Evolutionary conservation across 1,284 basidiomycete species (phyloP).

Genomic region (Ceratobasidium sp.): DNA sequence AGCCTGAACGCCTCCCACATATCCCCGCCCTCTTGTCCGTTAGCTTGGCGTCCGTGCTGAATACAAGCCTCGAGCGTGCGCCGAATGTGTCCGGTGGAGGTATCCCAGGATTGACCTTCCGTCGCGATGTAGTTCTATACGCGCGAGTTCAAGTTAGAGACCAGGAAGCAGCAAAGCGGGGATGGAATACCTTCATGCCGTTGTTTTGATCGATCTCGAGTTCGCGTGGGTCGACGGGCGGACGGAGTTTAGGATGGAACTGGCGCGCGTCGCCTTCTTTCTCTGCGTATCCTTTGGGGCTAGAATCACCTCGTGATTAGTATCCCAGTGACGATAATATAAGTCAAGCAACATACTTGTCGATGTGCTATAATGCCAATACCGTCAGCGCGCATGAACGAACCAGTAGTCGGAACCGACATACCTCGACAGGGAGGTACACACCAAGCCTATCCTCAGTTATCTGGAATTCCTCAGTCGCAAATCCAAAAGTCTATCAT

Average conservation of each 20-base stretch:
- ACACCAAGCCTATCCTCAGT: constrained; percentile 85
- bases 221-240: constrained; percentile 75
- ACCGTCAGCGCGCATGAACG: neutral
- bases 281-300: constrained; percentile 72
- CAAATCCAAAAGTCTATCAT: constrained; percentile 71
- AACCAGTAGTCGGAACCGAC: neutral
- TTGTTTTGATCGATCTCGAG: constrained; percentile 82
- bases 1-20: constrained; percentile 77
- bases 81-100: constrained; percentile 79
- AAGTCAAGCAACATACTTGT: constrained; percentile 17
- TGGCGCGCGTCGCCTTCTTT: constrained; percentile 76
- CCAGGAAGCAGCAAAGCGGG: no score
- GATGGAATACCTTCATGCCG: constrained; percentile 75
- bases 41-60: constrained; percentile 65
- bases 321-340: neutral
- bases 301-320: constrained; percentile 18
- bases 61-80: constrained; percentile 73
- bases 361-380: constrained; percentile 26
- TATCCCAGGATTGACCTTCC: constrained; percentile 77
- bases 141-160: no score
- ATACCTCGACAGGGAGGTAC: constrained; percentile 70
- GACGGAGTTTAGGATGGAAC: constrained; percentile 75
- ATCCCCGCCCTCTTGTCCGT: constrained; percentile 65
- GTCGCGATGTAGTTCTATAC: constrained; percentile 67
- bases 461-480: constrained; percentile 81